Evolutionary conservation across 1,284 basidiomycete species (phyloP), one percentile per base, ranked within the genome.

Genomic region (Rhodotorula sp.): DNA sequence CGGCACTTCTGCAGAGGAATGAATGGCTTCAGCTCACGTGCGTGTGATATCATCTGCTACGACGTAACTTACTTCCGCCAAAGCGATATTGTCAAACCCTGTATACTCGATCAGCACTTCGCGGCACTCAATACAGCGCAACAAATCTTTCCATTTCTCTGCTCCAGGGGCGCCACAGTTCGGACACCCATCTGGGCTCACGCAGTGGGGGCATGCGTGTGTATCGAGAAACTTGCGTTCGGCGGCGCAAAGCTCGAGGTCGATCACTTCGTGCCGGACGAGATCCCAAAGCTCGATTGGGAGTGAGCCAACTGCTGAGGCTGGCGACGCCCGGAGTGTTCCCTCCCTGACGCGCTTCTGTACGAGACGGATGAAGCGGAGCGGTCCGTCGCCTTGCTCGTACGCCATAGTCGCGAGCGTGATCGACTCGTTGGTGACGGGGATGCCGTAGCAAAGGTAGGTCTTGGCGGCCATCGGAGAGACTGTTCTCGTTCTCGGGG

Each of bases 281-380:
- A 48, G 4, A 4, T 48, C 23, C 63, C 63, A 64, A 6, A 64
- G 46, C 6, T 64, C 63, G 46, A 15, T 48, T 20, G 62, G 62
- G 2, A 64, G 43, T 5, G 20, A 3, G 43, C 15, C 43, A 14
- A 48, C 54, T 3, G 39, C 43, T 2, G 62, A 62, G 3, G 29
- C 20, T 8, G 1, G 18, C 39, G 58, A 23, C 16, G 58, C 43
- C 34, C 12, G 26, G 8, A 20, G n/a, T 15, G 31, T 23, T 21
- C 43, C 26, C 6, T 21, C 5, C 0, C 3, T 26, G 12, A 31
- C 29, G 46, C 29, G 18, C 5, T 26, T 15, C 12, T 29, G 16
- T 18, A 67, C 39, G 15, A 61, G 59, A 46, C 47, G 20, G 29
- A 61, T 18, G 31, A 61, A 54, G n/a, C 20, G 43, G 31, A 67